Base-by-base conservation (phyloP, 169 alveolate genomes). In the Plasmodium malariae region DNA sequence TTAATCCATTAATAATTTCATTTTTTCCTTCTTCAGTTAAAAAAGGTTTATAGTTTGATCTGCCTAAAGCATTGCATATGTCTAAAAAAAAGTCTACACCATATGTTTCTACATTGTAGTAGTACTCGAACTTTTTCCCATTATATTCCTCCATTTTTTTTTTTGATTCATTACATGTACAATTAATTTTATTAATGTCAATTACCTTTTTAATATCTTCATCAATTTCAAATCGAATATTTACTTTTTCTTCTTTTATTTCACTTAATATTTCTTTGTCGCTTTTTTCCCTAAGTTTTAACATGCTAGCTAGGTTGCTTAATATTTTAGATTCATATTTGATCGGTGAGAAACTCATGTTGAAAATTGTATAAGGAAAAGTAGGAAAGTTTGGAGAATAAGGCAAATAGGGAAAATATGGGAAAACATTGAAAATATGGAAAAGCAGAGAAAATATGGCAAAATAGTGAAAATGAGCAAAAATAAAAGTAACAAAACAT, bases 11-110 rank as follows among this genome's bases (percentile, higher is more conserved):
- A 54, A 86, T 51, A 48, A 86, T 32, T 86, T 86, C 92, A 6
- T 49, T 68, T 70, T 86, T 86, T 5, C 92, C 92, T 86, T 86
- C 76, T 70, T 86, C 92, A 40, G 78, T 36, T 70, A 86, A 72
- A 69, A 69, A 86, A 1, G 62, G 87, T 55, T 86, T 86, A 63
- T 86, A 86, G 62, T 86, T 86, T 9, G 92, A 40, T 51, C 87
- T 86, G 1, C 65, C 21, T 57, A 86, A 72, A 19, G 87, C 92
- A 69, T 55, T 86, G 48, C 92, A 86, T 3, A 86, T 86, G 62
- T 86, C 92, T 57, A 86, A n/a, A 72, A 69, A 86, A 40, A 70
- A 69, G 59, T 86, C 92, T 7, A 62, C 80, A 34, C 87, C 74
- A 86, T 86, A 86, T 45, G 92, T 86, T 59, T 68, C 87, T 26